These are phyloP conservation scores for Septoria petroselini DNA, from an alignment of 2,329 filamentous ascomycete species.

Conservation along the genomic window DNA sequence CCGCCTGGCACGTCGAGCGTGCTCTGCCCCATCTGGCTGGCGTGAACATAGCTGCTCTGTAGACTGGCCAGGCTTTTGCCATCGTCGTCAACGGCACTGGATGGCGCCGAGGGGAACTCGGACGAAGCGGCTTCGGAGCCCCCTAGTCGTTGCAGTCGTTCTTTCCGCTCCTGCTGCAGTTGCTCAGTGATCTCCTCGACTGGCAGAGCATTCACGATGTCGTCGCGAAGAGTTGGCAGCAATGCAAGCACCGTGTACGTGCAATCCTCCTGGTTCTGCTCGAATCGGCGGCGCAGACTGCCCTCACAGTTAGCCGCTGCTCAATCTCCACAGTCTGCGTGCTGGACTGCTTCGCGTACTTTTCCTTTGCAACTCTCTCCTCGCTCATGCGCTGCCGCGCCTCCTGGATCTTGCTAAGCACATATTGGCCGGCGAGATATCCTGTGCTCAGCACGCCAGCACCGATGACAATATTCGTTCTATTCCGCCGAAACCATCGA, in stretches of 20 bases:
- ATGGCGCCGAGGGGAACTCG: constrained; percentile 55
- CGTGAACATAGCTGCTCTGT: constrained; percentile 73
- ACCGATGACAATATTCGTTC: constrained; percentile 83
- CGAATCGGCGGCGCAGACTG: constrained; percentile 90
- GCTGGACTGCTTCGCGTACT: constrained; percentile 54
- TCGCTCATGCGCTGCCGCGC: constrained; percentile 94
- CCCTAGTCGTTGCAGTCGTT: constrained; percentile 51
- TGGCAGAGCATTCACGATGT: constrained; percentile 80
- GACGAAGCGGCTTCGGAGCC: constrained; percentile 57
- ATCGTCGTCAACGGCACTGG: constrained; percentile 80
- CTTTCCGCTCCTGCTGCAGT: constrained; percentile 86
- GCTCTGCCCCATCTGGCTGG: constrained; percentile 66
- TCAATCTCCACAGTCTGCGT: background rate
- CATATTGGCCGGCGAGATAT: constrained; percentile 90
- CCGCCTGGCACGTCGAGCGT: constrained; percentile 20
- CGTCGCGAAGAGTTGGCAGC: constrained; percentile 84
- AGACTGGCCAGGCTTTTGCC: constrained; percentile 72
- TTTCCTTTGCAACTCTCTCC: constrained; percentile 93
- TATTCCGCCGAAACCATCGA: constrained; percentile 89
- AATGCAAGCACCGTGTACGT: constrained; percentile 97
- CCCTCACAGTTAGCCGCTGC: constrained; percentile 14
- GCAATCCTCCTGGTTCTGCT: constrained; percentile 98
- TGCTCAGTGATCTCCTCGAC: constrained; percentile 92
- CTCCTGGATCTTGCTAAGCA: constrained; percentile 84
- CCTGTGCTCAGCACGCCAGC: constrained; percentile 83